Percentiles rank a stretch among this genome's conserved stretches.
These are phyloP conservation scores for Phyllostachys edulis DNA, from an alignment of 176 grass and related monocot genomes.

Conservation along the genomic window DNA sequence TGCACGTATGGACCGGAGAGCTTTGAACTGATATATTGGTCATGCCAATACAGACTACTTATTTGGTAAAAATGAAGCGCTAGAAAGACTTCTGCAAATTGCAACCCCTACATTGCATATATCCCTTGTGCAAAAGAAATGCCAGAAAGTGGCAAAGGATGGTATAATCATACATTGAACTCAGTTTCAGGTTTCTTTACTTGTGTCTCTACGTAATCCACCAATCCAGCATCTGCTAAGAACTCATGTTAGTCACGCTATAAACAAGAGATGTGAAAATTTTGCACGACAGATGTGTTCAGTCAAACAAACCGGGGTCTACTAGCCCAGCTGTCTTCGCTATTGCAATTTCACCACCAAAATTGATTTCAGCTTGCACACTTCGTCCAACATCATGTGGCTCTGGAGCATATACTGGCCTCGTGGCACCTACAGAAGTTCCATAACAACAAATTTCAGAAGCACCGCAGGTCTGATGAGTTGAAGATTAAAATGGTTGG, in stretches of 20 bases:
- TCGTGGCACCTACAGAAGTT: conserved; percentile 67
- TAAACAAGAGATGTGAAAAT: conserved; percentile 19
- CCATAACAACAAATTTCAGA: conserved; percentile 20
- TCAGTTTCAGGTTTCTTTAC: conserved; percentile 68
- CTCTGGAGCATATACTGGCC: conserved; percentile 63
- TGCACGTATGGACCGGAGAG: background rate
- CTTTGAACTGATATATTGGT: conserved; percentile 10
- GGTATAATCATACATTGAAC: conserved; percentile 67
- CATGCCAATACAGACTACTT: background rate
- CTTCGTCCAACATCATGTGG: conserved; percentile 73
- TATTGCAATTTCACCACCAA: conserved; percentile 40
- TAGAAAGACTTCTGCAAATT: background rate
- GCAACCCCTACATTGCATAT: background rate
- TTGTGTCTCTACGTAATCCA: conserved; percentile 66
- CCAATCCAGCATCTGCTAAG: conserved; percentile 70
- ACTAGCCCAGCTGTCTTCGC: conserved; percentile 63
- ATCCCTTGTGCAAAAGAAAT: conserved; percentile 15
- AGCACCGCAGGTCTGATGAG: conserved; percentile 7
- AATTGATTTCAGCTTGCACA: conserved; percentile 72
- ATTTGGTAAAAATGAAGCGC: background rate
- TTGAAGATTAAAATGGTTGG: conserved; percentile 5
- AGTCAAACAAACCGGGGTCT: conserved; percentile 66
- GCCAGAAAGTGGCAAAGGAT: conserved; percentile 19
- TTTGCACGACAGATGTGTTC: background rate
- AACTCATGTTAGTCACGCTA: conserved; percentile 16